These are phyloP conservation scores for Fragaria vesca DNA, from an alignment of 306 rosid species.

Conservation along the genomic window DNA sequence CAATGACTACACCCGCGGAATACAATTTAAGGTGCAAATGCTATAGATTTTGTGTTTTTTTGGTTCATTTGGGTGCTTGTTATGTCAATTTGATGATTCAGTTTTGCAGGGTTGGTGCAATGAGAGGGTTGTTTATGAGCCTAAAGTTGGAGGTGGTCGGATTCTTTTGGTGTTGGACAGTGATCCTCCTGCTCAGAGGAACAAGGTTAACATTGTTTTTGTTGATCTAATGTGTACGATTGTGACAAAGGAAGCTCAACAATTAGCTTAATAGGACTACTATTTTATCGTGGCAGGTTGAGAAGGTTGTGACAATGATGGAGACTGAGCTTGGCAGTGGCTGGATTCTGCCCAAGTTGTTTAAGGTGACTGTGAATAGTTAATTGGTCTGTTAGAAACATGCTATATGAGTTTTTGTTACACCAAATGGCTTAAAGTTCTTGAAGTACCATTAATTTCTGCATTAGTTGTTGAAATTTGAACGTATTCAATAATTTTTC, in stretches of 20 bases:
- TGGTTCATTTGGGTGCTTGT: slow-evolving; percentile 9
- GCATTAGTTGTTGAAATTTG: neutral
- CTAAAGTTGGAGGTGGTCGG: slow-evolving; percentile 34
- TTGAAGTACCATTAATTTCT: neutral
- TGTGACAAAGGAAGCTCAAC: neutral
- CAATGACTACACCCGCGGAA: slow-evolving; percentile 53
- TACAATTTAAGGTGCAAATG: slow-evolving; percentile 56
- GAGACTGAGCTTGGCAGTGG: slow-evolving; percentile 70
- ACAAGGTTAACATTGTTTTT: slow-evolving; percentile 44
- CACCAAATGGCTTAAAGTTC: neutral
- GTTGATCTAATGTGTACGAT: neutral
- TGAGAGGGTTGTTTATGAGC: slow-evolving; percentile 44
- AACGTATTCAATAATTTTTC: neutral
- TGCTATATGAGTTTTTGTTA: neutral
- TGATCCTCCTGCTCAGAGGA: slow-evolving; percentile 55
- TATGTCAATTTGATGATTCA: slow-evolving; percentile 4
- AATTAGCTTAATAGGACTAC: neutral
- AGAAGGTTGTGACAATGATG: slow-evolving; percentile 70
- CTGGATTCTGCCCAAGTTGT: slow-evolving; percentile 62
- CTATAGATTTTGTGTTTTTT: neutral
- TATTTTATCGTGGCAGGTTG: slow-evolving; percentile 41
- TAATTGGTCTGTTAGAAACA: neutral
- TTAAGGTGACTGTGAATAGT: slow-evolving; percentile 48
- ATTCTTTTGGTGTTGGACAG: slow-evolving; percentile 50
- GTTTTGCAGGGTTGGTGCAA: slow-evolving; percentile 63